A percentile compares a stretch with the other conserved stretches of the same genome.
phyloP scores from a whole-genome alignment of 2,329 filamentous ascomycete genomes.

The Botryotinia globosa region DNA sequence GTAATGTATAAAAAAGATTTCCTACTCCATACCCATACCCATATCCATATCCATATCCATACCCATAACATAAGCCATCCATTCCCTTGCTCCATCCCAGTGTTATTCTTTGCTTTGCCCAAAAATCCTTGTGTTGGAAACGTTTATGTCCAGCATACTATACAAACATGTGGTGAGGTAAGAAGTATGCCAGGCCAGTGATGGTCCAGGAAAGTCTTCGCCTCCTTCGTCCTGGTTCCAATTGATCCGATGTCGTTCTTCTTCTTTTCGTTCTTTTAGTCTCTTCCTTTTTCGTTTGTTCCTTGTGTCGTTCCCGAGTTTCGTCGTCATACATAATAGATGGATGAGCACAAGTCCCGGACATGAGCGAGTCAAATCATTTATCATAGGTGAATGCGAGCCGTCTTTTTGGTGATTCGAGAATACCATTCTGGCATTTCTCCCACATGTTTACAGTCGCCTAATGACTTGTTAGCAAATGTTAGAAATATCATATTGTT shows the following conservation, averaged over 20 bases:
- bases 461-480: constrained; percentile 6
- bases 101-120: not conserved
- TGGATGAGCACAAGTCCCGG: not conserved
- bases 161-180: constrained; percentile 2
- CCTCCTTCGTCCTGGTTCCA: not conserved
- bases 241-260: not conserved
- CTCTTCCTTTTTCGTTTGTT: not conserved
- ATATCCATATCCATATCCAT: not conserved
- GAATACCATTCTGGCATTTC: constrained; percentile 18
- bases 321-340: constrained; percentile 11
- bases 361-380: not conserved
- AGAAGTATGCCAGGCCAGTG: constrained; percentile 1
- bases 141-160: constrained; percentile 1
- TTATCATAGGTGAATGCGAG: constrained; percentile 13
- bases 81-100: constrained; percentile 7
- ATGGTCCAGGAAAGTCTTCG: not conserved
- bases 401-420: constrained; percentile 14
- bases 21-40: constrained; percentile 10
- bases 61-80: constrained; percentile 1
- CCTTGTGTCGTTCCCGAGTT: not conserved
- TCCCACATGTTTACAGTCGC: constrained; percentile 15
- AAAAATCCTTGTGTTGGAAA: not conserved
- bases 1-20: constrained; percentile 14
- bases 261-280: not conserved
- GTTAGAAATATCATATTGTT: not conserved